A percentile compares a stretch with the other conserved stretches of the same genome.
These are phyloP conservation scores for Collybia sordida DNA, from an alignment of 768 basidiomycete species.

Conservation along the genomic window DNA sequence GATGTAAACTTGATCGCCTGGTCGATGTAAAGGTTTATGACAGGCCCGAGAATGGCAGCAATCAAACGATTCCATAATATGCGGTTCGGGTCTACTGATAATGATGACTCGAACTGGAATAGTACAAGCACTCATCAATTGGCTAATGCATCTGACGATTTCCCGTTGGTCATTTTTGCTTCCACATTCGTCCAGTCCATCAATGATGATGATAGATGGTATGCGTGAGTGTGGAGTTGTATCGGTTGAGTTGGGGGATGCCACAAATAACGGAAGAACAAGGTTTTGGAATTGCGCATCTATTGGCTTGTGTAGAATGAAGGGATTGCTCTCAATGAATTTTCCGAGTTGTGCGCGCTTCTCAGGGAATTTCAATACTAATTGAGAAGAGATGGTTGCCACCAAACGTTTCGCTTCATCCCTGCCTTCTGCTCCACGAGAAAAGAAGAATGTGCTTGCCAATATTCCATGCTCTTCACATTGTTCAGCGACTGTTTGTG, in stretches of 20 bases:
- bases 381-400: slow-evolving; percentile 26
- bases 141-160: background rate
- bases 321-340: background rate
- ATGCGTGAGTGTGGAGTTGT: background rate
- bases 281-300: background rate
- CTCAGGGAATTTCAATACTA: slow-evolving; percentile 11
- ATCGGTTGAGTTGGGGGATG: too few species aligned
- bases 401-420: slow-evolving; percentile 22
- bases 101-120: slow-evolving; percentile 1
- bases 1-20: too few species aligned
- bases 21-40: too few species aligned
- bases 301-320: background rate
- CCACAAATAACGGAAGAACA: background rate
- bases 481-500: slow-evolving; percentile 18
- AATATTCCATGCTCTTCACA: slow-evolving; percentile 16
- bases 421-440: slow-evolving; percentile 21
- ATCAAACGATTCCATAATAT: background rate
- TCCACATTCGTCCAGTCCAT: slow-evolving; percentile 1
- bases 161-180: background rate
- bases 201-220: background rate
- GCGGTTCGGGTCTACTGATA: slow-evolving; percentile 3
- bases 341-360: background rate
- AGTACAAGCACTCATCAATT: background rate
- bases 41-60: too few species aligned
- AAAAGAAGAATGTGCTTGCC: slow-evolving; percentile 36